Percentiles rank a stretch among this genome's conserved stretches.
phyloP scores from a whole-genome alignment of 345 rosid genomes.

The Lumnitzera littorea region DNA sequence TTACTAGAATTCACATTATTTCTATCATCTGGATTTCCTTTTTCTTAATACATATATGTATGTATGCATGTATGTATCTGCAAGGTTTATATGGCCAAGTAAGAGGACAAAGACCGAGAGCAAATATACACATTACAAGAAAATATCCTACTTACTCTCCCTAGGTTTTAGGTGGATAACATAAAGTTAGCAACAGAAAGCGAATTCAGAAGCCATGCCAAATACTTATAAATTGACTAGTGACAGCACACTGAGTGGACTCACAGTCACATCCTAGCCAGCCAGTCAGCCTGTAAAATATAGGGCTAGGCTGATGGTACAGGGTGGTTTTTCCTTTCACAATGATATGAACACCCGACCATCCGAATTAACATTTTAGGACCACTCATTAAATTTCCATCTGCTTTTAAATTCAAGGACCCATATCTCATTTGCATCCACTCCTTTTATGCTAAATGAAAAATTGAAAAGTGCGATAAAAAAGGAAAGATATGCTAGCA shows the following conservation, averaged over 20 bases:
- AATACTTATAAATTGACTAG: conserved; percentile 7
- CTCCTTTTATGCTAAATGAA: too few species aligned
- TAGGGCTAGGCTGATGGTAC: conserved; percentile 18
- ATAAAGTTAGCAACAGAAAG: too few species aligned
- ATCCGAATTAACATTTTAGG: background rate
- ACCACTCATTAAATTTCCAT: conserved; percentile 2
- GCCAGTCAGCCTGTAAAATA: conserved; percentile 20
- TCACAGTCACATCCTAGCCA: conserved; percentile 1
- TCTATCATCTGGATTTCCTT: too few species aligned
- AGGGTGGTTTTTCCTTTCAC: conserved; percentile 4
- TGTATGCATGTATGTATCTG: too few species aligned
- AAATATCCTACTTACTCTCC: conserved; percentile 4
- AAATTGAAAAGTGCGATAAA: too few species aligned
- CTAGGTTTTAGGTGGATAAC: background rate
- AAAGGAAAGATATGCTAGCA: too few species aligned
- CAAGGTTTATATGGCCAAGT: background rate
- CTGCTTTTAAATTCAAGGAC: background rate
- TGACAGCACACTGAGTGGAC: conserved; percentile 12
- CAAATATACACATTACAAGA: background rate
- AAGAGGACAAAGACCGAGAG: background rate
- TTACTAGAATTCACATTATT: too few species aligned
- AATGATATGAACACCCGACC: conserved; percentile 8
- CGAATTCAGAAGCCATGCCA: too few species aligned
- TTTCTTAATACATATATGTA: too few species aligned
- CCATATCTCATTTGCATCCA: background rate